These are phyloP conservation scores for Coprinellus micaceus DNA, from an alignment of 768 basidiomycete genomes.

Conservation along the genomic window DNA sequence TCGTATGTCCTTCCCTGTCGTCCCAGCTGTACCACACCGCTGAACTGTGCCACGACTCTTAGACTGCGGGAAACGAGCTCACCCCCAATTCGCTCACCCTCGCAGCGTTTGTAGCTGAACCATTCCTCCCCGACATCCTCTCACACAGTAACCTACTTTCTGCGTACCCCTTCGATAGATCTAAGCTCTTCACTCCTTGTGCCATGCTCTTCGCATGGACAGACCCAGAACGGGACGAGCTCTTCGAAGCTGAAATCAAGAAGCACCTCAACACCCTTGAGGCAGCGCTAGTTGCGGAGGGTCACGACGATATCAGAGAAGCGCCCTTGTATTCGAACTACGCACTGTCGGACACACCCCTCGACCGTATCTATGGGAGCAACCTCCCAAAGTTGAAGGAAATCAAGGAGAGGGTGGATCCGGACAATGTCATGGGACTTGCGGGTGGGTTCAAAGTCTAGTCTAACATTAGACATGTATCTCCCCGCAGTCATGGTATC, in stretches of 20 bases:
- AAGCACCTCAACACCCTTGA: conserved; percentile 37
- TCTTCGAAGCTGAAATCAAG: conserved; percentile 37
- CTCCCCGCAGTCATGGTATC: no score
- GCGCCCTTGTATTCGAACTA: conserved; percentile 59
- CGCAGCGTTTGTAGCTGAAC: conserved; percentile 49
- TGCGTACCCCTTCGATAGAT: conserved; percentile 47
- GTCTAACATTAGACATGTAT: background rate
- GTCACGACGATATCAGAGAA: conserved; percentile 32
- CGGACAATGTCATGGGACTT: conserved; percentile 59
- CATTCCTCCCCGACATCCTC: conserved; percentile 42
- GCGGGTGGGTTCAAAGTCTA: conserved; percentile 60
- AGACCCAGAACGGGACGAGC: conserved; percentile 31
- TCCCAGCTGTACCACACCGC: background rate
- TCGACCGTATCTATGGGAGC: conserved; percentile 47
- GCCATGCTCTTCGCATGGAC: conserved; percentile 48
- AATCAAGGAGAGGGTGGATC: conserved; percentile 49
- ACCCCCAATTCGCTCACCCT: conserved; percentile 25
- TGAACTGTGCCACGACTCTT: background rate
- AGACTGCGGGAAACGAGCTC: conserved; percentile 44
- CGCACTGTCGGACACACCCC: conserved; percentile 49
- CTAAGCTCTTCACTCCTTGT: conserved; percentile 36
- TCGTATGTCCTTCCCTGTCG: conserved; percentile 11
- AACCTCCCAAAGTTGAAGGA: conserved; percentile 39
- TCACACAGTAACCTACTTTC: conserved; percentile 33
- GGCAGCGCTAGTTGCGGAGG: conserved; percentile 34